Evolutionary conservation across 192 early-diverging fungal genomes (phyloP).

Genomic region (Dissophora globulifera): DNA sequence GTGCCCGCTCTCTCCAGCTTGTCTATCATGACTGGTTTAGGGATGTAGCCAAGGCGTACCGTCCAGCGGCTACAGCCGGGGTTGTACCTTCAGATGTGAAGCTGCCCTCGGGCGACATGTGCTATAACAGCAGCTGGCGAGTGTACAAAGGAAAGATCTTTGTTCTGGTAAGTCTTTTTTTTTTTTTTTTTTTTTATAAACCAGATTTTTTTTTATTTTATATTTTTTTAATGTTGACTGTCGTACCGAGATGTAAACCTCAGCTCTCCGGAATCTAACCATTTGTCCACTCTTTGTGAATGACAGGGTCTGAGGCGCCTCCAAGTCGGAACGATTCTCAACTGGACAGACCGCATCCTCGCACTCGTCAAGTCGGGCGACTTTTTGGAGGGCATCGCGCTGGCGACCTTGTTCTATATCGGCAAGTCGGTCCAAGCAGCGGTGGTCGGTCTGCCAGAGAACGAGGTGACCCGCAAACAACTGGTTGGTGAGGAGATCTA

Average conservation of each 20-base stretch:
- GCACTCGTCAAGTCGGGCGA: conserved; percentile 66
- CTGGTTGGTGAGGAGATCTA: conserved; percentile 66
- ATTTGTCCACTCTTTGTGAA: neutral
- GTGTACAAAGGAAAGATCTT: conserved; percentile 68
- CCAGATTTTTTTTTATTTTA: too few species aligned
- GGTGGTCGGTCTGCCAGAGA: conserved; percentile 68
- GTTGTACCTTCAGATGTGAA: conserved; percentile 26
- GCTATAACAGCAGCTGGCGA: conserved; percentile 64
- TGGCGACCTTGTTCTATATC: conserved; percentile 68
- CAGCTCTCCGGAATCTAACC: too few species aligned
- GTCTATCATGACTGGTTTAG: conserved; percentile 70
- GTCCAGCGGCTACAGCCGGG: neutral
- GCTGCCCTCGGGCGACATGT: conserved; percentile 51
- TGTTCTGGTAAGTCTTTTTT: conserved; percentile 57
- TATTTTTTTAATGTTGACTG: too few species aligned
- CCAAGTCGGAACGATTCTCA: conserved; percentile 63
- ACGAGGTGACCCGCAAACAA: conserved; percentile 61
- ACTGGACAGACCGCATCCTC: conserved; percentile 68
- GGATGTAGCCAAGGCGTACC: conserved; percentile 46
- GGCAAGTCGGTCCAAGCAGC: conserved; percentile 64
- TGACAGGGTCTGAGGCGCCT: conserved; percentile 63
- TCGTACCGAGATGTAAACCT: too few species aligned
- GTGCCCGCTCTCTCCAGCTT: conserved; percentile 58
- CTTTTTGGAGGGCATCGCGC: conserved; percentile 65
- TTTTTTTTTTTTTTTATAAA: too few species aligned